Conservation (phyloP, 2,329 filamentous ascomycete genomes). For the Fusarium nanum region DNA sequence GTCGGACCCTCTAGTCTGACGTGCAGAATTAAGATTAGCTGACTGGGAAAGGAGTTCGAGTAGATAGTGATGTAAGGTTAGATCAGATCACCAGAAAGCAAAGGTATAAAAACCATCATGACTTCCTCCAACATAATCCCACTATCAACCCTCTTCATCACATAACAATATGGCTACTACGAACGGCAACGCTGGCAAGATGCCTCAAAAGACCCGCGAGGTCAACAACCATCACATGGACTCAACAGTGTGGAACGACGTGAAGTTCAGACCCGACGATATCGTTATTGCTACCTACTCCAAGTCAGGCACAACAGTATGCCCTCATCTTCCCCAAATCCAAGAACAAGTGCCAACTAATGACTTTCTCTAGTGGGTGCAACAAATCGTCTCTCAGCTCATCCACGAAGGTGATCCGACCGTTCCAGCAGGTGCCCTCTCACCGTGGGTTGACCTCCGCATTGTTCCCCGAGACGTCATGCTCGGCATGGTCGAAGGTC, state of each 20-base stretch:
- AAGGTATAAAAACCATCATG: neutral
- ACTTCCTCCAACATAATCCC: too few species aligned
- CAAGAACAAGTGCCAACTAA: too few species aligned
- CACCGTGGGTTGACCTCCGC: conserved; percentile 14
- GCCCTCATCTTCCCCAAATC: neutral
- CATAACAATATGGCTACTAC: neutral
- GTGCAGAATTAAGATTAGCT: too few species aligned
- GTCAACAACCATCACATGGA: conserved; percentile 24
- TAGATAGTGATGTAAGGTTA: neutral
- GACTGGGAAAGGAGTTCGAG: neutral
- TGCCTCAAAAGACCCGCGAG: conserved; percentile 19
- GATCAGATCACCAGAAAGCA: too few species aligned
- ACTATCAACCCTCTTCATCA: neutral
- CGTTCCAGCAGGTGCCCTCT: neutral
- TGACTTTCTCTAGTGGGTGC: neutral
- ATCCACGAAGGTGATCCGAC: conserved; percentile 9
- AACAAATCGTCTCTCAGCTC: conserved; percentile 17
- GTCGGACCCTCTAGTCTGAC: neutral
- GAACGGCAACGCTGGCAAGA: neutral
- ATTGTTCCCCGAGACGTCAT: neutral
- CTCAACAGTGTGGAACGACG: conserved; percentile 12
- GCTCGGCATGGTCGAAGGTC: neutral
- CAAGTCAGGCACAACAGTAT: conserved; percentile 21
- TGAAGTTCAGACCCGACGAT: conserved; percentile 17
- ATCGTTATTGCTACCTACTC: conserved; percentile 16